Conservation (phyloP, 1,139 yeast species). For the Yamadazyma jaroonii region DNA sequence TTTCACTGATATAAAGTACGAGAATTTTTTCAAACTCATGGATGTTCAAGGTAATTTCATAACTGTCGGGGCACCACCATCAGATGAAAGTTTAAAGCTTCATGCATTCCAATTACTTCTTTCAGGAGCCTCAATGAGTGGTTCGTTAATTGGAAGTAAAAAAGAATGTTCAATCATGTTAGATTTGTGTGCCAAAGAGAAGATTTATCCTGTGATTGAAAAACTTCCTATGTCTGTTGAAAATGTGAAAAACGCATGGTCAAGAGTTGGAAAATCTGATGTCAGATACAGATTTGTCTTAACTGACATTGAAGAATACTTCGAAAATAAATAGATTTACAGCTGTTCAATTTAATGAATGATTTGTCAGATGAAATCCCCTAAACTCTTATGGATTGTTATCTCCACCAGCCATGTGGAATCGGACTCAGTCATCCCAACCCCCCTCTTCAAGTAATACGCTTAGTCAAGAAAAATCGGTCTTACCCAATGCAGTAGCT, state of each 20-base stretch:
- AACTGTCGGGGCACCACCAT: conserved; percentile 50
- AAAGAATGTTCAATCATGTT: conserved; percentile 37
- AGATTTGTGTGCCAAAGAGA: conserved; percentile 36
- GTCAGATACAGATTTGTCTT: conserved; percentile 51
- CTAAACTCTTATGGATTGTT: too few relatives aligned
- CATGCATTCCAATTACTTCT: conserved; percentile 13
- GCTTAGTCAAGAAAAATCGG: too few relatives aligned
- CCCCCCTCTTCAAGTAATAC: too few relatives aligned
- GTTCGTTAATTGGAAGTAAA: conserved; percentile 37
- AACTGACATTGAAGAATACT: conserved; percentile 24
- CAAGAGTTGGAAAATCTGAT: conserved; percentile 44
- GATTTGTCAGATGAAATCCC: too few relatives aligned
- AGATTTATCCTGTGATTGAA: conserved; percentile 42
- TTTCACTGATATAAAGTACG: conserved; percentile 32
- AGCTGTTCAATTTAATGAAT: too few relatives aligned
- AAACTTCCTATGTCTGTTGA: conserved; percentile 35
- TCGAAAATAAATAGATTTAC: background rate
- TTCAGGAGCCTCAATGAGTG: conserved; percentile 29
- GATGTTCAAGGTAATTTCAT: conserved; percentile 41
- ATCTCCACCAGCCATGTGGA: too few relatives aligned
- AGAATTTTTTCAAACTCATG: conserved; percentile 28
- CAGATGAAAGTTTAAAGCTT: conserved; percentile 12
- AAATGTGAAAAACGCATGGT: conserved; percentile 31
- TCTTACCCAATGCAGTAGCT: too few relatives aligned
- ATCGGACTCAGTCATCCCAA: too few relatives aligned